Base-by-base conservation (phyloP, 345 rosid species). In the Turritis glabra region DNA sequence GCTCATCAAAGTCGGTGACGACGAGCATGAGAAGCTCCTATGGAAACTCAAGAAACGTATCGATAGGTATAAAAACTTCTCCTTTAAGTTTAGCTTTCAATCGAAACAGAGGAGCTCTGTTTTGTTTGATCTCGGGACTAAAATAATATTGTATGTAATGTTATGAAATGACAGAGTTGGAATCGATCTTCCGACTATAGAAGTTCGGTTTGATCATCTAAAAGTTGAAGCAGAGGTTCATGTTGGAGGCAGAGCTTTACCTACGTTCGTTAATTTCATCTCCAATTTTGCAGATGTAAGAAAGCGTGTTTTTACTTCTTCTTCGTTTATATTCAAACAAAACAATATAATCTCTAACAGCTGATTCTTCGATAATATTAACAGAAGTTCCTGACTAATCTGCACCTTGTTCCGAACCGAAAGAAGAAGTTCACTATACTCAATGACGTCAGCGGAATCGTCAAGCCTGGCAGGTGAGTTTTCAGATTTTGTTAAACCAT, bases 21-120 rank as follows among this genome's bases (percentile, higher is more conserved):
- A 90, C n/a, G 98, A 93, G 61, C 87, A 90, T 56, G 97, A 90
- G 84, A 89, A 84, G 57, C 90, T 90, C 84, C 76, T 93, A 63
- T 48, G 85, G 78, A 93, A 90, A 86, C 97, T 93, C 80, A 89
- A 68, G 66, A 70, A 85, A 25, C 88, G 98, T 61, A 85, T 89
- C 41, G 92, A 93, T 3, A 80, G 90, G 98, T 90, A 73, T 9
- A 4, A n/a, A 25, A 32, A 4, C 12, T 30, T 59, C 2, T 44
- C 9, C 29, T 54, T 18, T 15, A 25, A n/a, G 35, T 22, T 17
- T 74, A 23, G 7, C 27, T 33, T 43, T 10, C 18, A 26, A 0
- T 43, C 17, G 11, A 32, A 74, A 75, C 68, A 67, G 67, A 58
- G 53, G 47, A 50, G 46, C 61, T 67, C 73, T 66, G 71, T 73